Percentiles rank a stretch among this genome's conserved stretches.
These are phyloP conservation scores for Ceratobasidium theobromae DNA, from an alignment of 1,284 basidiomycete species.

Conservation along the genomic window DNA sequence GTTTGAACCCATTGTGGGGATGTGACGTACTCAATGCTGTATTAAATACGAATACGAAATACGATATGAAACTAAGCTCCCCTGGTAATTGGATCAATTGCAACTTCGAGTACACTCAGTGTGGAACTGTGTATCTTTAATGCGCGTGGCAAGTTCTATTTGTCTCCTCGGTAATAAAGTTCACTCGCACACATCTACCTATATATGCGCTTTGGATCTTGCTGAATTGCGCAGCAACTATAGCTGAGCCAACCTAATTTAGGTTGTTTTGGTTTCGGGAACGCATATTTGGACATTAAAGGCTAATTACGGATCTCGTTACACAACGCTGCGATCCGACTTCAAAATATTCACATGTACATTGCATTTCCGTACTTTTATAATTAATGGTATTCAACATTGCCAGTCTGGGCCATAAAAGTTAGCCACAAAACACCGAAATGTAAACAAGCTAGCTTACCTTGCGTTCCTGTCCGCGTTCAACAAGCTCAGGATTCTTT, in stretches of 20 bases:
- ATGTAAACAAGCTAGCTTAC: neutral
- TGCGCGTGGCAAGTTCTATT: neutral
- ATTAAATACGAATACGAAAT: too few species aligned
- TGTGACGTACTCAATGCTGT: too few species aligned
- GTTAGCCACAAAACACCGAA: neutral
- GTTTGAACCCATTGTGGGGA: neutral
- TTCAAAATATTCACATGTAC: constrained; percentile 2
- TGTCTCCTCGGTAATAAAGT: neutral
- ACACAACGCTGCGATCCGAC: neutral
- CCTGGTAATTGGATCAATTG: neutral
- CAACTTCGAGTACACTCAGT: neutral
- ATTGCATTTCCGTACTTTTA: neutral
- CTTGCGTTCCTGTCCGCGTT: constrained; percentile 29
- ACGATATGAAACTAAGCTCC: neutral
- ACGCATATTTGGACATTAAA: neutral
- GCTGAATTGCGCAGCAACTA: neutral
- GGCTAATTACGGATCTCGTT: neutral
- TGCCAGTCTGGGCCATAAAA: neutral
- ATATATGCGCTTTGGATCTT: too few species aligned
- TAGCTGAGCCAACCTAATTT: too few species aligned
- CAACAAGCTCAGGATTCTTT: constrained; percentile 19
- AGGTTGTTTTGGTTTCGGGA: too few species aligned
- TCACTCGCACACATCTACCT: neutral
- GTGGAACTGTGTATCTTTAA: neutral
- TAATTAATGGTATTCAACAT: constrained; percentile 14